These are phyloP conservation scores for Fusarium equiseti DNA, from an alignment of 2,329 filamentous ascomycete genomes.

Conservation along the genomic window DNA sequence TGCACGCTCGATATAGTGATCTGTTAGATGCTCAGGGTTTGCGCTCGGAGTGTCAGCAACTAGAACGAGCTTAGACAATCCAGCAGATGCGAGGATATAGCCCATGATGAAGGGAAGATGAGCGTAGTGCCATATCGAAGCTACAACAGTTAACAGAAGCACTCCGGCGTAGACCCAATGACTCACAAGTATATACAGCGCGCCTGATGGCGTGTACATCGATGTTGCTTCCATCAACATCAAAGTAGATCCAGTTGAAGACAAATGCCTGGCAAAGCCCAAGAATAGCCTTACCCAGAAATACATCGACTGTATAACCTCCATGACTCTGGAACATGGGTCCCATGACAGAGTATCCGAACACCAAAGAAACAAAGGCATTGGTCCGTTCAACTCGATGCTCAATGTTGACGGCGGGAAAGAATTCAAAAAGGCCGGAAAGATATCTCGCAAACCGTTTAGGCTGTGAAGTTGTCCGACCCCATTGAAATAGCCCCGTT, in stretches of 20 bases:
- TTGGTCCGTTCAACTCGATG: constrained; percentile 74
- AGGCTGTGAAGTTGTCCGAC: constrained; percentile 30
- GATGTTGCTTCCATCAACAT: constrained; percentile 69
- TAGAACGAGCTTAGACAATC: constrained; percentile 69
- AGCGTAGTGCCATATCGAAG: constrained; percentile 65
- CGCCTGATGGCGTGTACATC: constrained; percentile 71
- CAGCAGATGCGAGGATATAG: constrained; percentile 70
- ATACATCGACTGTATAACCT: constrained; percentile 62
- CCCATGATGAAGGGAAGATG: constrained; percentile 74
- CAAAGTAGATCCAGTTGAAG: constrained; percentile 74
- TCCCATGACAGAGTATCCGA: constrained; percentile 73
- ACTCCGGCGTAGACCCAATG: neutral
- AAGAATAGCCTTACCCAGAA: constrained; percentile 72
- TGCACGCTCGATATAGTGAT: constrained; percentile 62
- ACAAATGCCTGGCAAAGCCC: constrained; percentile 69
- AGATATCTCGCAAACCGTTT: constrained; percentile 46
- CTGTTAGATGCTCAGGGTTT: constrained; percentile 62
- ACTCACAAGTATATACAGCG: constrained; percentile 57
- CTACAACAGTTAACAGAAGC: constrained; percentile 43
- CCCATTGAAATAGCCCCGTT: constrained; percentile 55
- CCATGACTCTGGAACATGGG: constrained; percentile 68
- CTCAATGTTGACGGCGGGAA: constrained; percentile 73
- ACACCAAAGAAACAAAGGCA: constrained; percentile 73
- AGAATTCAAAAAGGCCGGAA: constrained; percentile 65
- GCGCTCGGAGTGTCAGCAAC: constrained; percentile 65